Conservation (phyloP, 257 asterid genomes). For the Rehmannia glutinosa region DNA sequence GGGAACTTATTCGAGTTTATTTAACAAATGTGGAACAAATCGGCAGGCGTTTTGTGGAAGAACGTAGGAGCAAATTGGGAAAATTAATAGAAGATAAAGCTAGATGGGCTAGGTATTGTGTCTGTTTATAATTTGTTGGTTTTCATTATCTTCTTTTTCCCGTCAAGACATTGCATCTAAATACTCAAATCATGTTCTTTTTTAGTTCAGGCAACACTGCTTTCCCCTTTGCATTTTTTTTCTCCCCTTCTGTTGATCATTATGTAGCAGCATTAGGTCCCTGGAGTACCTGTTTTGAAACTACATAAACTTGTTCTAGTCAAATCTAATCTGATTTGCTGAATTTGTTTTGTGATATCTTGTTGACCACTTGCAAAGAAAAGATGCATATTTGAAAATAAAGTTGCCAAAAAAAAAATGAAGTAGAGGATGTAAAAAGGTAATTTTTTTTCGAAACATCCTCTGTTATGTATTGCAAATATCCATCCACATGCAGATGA, state of each 20-base stretch:
- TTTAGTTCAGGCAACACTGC: neutral
- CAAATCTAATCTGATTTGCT: neutral
- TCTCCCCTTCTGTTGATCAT: neutral
- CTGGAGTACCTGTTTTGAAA: neutral
- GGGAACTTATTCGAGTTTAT: slow-evolving; percentile 93
- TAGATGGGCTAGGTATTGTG: slow-evolving; percentile 84
- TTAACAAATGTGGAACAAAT: slow-evolving; percentile 90
- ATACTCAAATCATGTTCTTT: neutral
- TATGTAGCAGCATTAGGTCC: neutral
- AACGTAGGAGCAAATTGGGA: slow-evolving; percentile 63
- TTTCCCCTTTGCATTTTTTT: neutral
- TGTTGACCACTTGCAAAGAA: neutral
- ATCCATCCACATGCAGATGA: no score
- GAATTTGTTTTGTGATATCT: neutral
- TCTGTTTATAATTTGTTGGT: neutral
- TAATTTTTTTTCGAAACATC: neutral
- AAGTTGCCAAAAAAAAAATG: neutral
- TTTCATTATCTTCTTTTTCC: neutral
- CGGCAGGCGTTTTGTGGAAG: slow-evolving; percentile 89
- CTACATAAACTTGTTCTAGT: neutral
- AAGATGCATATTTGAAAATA: neutral
- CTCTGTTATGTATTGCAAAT: no score
- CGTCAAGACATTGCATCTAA: neutral
- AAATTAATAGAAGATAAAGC: slow-evolving; percentile 81
- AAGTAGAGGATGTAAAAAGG: neutral